These are phyloP conservation scores for Aurifilum marmelostoma DNA, from an alignment of 2,329 filamentous ascomycete genomes.

Conservation along the genomic window DNA sequence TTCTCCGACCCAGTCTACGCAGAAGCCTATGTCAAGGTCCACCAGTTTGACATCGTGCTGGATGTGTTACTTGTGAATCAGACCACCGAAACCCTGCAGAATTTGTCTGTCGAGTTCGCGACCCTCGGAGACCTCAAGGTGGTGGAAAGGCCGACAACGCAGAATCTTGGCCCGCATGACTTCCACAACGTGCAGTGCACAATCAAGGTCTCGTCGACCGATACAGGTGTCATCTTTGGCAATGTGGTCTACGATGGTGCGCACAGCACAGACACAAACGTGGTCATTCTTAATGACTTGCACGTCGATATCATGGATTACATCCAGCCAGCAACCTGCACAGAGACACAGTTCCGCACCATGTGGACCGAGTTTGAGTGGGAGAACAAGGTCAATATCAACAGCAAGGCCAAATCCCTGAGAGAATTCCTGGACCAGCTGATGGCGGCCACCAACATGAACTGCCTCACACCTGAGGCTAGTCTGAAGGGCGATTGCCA, in stretches of 20 bases:
- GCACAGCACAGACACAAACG: constrained; percentile 89
- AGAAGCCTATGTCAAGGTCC: constrained; percentile 98
- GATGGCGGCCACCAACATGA: constrained; percentile 99
- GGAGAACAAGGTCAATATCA: constrained; percentile 99
- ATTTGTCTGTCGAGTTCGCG: constrained; percentile 97
- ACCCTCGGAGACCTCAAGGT: constrained; percentile 97
- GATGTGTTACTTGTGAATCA: constrained; percentile 98
- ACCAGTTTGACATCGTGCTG: constrained; percentile 97
- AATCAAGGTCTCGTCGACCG: constrained; percentile 97
- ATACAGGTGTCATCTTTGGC: constrained; percentile 97
- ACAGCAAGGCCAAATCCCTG: constrained; percentile 90
- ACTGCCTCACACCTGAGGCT: constrained; percentile 92
- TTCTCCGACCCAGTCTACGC: constrained; percentile 98
- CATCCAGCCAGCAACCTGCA: constrained; percentile 95
- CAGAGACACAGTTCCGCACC: constrained; percentile 97
- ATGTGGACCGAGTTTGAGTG: constrained; percentile 99
- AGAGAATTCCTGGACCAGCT: constrained; percentile 91
- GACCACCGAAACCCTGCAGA: constrained; percentile 93
- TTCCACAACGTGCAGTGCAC: constrained; percentile 99
- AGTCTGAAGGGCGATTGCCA: constrained; percentile 97
- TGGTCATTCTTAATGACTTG: constrained; percentile 96
- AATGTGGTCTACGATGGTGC: constrained; percentile 97
- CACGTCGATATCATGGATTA: constrained; percentile 99
- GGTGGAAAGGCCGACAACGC: constrained; percentile 92
- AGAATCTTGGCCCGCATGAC: constrained; percentile 92